Conservation (phyloP, 2,329 filamentous ascomycete genomes). For the Periconia macrospinosa region DNA sequence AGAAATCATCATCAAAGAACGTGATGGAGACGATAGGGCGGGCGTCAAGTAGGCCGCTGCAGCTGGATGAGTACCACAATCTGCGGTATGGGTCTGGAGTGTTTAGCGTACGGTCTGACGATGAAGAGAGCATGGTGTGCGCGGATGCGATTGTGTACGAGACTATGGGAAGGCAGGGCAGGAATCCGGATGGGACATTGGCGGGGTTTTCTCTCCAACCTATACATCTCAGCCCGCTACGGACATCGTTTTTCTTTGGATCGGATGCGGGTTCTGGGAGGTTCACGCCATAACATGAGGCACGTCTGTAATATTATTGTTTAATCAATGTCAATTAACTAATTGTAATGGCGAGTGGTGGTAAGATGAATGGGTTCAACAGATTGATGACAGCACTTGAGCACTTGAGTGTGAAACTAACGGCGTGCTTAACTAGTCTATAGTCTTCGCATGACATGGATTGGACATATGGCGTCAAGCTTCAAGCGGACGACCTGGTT, state of each 20-base stretch:
- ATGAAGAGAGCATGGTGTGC: conserved; percentile 24
- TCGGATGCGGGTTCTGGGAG: not conserved
- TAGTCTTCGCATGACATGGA: too few species aligned
- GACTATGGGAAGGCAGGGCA: conserved; percentile 12
- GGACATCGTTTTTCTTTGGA: conserved; percentile 10
- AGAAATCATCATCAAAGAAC: conserved; percentile 11
- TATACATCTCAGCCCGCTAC: conserved; percentile 14
- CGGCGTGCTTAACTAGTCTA: too few species aligned
- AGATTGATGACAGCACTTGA: too few species aligned
- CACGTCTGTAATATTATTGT: not conserved
- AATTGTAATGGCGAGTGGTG: not conserved
- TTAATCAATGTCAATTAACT: too few species aligned
- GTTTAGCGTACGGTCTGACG: conserved; percentile 10
- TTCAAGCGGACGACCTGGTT: too few species aligned
- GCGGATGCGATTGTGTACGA: conserved; percentile 18
- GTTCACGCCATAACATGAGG: not conserved
- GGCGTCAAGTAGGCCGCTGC: conserved; percentile 9
- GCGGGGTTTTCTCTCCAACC: conserved; percentile 15
- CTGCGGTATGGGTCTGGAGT: conserved; percentile 8
- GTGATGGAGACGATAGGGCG: conserved; percentile 13
- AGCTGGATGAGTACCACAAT: conserved; percentile 17
- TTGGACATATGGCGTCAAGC: too few species aligned
- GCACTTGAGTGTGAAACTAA: too few species aligned
- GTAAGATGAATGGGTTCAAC: too few species aligned
- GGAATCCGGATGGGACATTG: conserved; percentile 20